A percentile compares a stretch with the other conserved stretches of the same genome.
Evolutionary conservation across 2,329 filamentous ascomycete species (phyloP).

Genomic region (Conoideocrella luteorostrata): DNA sequence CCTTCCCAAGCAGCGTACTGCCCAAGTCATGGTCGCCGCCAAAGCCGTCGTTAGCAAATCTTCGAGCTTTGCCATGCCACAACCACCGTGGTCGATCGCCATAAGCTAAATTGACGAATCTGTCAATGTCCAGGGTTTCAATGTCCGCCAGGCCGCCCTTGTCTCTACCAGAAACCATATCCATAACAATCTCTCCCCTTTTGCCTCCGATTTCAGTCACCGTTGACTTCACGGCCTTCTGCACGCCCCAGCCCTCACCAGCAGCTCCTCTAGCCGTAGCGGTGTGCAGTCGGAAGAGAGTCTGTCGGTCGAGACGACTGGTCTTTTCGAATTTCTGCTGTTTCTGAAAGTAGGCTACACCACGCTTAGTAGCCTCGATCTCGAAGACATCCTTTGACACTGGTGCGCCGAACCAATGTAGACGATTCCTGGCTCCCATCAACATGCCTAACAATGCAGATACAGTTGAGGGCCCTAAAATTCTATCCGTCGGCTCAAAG

Average conservation of each 20-base stretch:
- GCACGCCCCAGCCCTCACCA: conserved; percentile 86
- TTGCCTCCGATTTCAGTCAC: conserved; percentile 91
- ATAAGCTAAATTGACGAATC: conserved; percentile 68
- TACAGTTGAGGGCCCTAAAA: conserved; percentile 86
- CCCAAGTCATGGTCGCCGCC: conserved; percentile 39
- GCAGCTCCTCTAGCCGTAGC: conserved; percentile 86
- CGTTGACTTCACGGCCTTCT: conserved; percentile 89
- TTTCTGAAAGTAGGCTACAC: conserved; percentile 85
- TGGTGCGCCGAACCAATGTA: conserved; percentile 77
- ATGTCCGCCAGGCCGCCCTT: conserved; percentile 88
- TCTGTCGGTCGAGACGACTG: conserved; percentile 74
- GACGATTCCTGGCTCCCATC: conserved; percentile 81
- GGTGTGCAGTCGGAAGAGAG: conserved; percentile 71
- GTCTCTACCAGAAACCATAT: conserved; percentile 82
- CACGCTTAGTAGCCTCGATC: conserved; percentile 71
- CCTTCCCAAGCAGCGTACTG: conserved; percentile 48
- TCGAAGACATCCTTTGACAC: conserved; percentile 92
- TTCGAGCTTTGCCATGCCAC: conserved; percentile 84
- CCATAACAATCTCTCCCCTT: conserved; percentile 88
- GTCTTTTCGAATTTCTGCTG: conserved; percentile 73
- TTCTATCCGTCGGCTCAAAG: conserved; percentile 85
- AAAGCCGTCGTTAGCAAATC: conserved; percentile 42
- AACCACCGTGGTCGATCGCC: conserved; percentile 89
- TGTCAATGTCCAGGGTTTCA: conserved; percentile 84
- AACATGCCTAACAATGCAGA: conserved; percentile 80